phyloP scores from a whole-genome alignment of 2,329 filamentous ascomycete genomes.

The Aureobasidium subglaciale region DNA sequence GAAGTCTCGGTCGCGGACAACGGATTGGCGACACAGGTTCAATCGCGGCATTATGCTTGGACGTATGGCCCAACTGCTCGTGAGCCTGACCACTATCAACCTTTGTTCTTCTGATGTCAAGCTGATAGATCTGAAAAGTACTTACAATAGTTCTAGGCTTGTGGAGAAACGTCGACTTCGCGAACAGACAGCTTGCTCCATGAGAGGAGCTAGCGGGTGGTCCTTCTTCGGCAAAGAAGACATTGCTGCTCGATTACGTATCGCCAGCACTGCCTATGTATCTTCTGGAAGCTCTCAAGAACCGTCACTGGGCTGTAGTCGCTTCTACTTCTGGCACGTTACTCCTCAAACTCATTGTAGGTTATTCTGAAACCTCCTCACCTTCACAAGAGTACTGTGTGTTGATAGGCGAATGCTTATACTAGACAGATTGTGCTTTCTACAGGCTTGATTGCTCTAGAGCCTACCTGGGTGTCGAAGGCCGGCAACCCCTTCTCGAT shows the following conservation, averaged over 20 bases:
- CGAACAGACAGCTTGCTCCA: not conserved
- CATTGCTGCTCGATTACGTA: not conserved
- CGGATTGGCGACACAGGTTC: not conserved
- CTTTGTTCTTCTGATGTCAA: not conserved
- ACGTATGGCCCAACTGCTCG: not conserved
- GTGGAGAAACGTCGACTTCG: not conserved
- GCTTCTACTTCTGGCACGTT: not conserved
- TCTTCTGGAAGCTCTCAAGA: not conserved
- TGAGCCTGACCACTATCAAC: not conserved
- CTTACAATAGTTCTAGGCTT: not conserved
- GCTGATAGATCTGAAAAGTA: not conserved
- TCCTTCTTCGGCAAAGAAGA: not conserved
- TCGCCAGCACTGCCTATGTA: not conserved
- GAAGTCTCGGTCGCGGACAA: not conserved
- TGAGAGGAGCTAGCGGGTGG: not conserved
- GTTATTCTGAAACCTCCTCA: not conserved
- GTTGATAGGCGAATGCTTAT: too few species aligned
- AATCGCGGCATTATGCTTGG: not conserved
- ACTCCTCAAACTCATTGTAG: not conserved
- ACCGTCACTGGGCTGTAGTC: not conserved
- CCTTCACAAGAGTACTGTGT: too few species aligned
- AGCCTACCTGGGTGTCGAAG: too few species aligned
- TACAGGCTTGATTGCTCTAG: too few species aligned
- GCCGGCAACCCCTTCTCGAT: too few species aligned
- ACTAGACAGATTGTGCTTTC: too few species aligned